These are phyloP conservation scores for Tetrapisispora nanseiensis DNA, from an alignment of 805 yeast genomes.

Conservation along the genomic window DNA sequence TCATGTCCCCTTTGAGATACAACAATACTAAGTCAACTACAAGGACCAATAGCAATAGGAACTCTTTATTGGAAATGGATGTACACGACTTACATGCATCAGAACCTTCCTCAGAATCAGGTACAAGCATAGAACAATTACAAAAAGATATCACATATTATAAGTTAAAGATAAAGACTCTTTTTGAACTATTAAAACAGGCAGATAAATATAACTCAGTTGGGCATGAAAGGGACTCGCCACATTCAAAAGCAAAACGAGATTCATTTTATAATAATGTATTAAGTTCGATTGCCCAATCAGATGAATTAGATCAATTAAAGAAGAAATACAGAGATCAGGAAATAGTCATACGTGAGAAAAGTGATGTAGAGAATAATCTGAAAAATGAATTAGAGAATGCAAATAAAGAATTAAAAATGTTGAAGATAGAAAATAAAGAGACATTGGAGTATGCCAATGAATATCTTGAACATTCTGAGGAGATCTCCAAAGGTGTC, in stretches of 20 bases:
- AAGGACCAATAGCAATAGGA: constrained; percentile 4
- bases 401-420: constrained; percentile 20
- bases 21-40: constrained; percentile 11
- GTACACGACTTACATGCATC: constrained; percentile 8
- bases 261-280: constrained; percentile 18
- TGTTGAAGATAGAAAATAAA: constrained; percentile 19
- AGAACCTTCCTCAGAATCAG: constrained; percentile 5
- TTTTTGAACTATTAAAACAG: constrained; percentile 27
- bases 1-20: constrained; percentile 9
- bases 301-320: constrained; percentile 15
- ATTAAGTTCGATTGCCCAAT: constrained; percentile 12
- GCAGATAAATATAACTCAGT: constrained; percentile 5
- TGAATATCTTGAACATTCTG: constrained; percentile 23
- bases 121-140: constrained; percentile 31
- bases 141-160: constrained; percentile 35
- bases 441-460: constrained; percentile 23
- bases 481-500: constrained; percentile 14
- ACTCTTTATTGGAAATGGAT: constrained; percentile 14
- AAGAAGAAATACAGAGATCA: constrained; percentile 5
- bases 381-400: constrained; percentile 19
- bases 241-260: constrained; percentile 6
- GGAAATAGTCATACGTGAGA: constrained; percentile 3
- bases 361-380: constrained; percentile 2
- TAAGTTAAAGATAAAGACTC: constrained; percentile 29
- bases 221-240: constrained; percentile 2